Evolutionary conservation across 768 basidiomycete species (phyloP), one percentile per base, ranked within the genome.

Genomic region (Boletellus ananiceps): DNA sequence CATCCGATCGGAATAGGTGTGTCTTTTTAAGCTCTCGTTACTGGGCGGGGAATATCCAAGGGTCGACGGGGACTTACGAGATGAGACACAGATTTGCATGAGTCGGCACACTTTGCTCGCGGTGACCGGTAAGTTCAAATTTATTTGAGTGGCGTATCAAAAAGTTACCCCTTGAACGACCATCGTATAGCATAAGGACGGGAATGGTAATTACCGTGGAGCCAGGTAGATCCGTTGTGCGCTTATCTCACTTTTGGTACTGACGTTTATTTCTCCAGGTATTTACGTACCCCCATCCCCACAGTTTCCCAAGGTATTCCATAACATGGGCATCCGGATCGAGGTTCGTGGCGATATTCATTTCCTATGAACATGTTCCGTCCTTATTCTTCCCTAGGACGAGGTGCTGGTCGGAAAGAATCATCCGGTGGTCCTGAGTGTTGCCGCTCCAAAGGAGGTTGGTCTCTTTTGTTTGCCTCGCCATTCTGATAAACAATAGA

Each of bases 141-240:
- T 41, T 19, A 21, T 37, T 21, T 27, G 25, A 34, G 44, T 40
- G 37, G 21, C 29, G 23, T 50, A 5, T 52, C 16, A 31, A 34
- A 40, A 34, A 40, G 18, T 44, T 39, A 40, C 15, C 11, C 49
- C 19, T 6, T 54, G 41, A 50, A 47, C 52, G 50, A 56, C 38
- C 43, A 27, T 37, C 14, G 18, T 37, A 36, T 46, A 89, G 92
- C 21, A 65, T 97, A 47, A 77, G 83, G 53, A 75, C 77, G 7
- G 93, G 93, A 0, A 96, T 93, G 83, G 90, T 96, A 7, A 81
- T 96, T 38, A 96, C 94, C 1, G 78, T 97, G 50, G 94, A 96
- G 61, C 92, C 91, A 51, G 90, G 87, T 82, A 57, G 42, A 67
- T 51, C 47, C 46, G 55, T 45, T 29, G 25, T 27, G 32, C 8